Base-by-base conservation (phyloP, 495 filamentous ascomycete species). In the Aspergillus saccharolyticus region DNA sequence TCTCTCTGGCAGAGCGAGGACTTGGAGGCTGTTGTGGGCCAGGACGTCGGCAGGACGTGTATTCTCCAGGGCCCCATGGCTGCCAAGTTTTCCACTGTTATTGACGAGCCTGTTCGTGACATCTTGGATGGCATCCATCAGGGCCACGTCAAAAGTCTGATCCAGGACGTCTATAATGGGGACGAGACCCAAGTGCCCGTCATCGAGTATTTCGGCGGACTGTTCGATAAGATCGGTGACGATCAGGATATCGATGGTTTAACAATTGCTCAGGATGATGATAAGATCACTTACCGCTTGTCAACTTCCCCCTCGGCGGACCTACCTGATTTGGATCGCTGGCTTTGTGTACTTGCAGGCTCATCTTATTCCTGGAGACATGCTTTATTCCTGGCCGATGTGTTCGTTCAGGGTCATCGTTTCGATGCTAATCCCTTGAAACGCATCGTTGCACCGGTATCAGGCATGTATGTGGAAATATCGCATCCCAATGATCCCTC, bases 1-100 rank as follows among this genome's bases (percentile, higher is more conserved):
- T 97, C 93, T n/a, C 83, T 98, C 24, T 98, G 94, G 94, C 94
- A 98, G 73, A 96, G 92, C 0, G 94, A 98, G 72, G 92, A 97
- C 67, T 82, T 98, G 14, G 93, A 90, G 60, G 94, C 94, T 39
- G 94, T 98, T 63, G 89, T 97, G 50, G 92, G 79, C 61, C 92
- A 97, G 72, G 94, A 98, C 72, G 94, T 97, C 53, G 91, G 89
- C 44, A 82, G 94, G 55, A 93, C 90, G 7, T 96, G 91, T 78
- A 97, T 98, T 71, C 77, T 98, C 53, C 94, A 98, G 70, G 94
- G 94, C 15, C 94, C 94, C 5, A 91, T 93, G 77, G 90, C 94
- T 42, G 94, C 83, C 53, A 93, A 88, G 67, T 96, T 96, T 77
- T 93, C 92, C 0, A 91, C 82, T 39, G 76, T 85, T 19, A 83